Base-by-base conservation (phyloP, 768 basidiomycete genomes). In the Sarcomyxa edulis region DNA sequence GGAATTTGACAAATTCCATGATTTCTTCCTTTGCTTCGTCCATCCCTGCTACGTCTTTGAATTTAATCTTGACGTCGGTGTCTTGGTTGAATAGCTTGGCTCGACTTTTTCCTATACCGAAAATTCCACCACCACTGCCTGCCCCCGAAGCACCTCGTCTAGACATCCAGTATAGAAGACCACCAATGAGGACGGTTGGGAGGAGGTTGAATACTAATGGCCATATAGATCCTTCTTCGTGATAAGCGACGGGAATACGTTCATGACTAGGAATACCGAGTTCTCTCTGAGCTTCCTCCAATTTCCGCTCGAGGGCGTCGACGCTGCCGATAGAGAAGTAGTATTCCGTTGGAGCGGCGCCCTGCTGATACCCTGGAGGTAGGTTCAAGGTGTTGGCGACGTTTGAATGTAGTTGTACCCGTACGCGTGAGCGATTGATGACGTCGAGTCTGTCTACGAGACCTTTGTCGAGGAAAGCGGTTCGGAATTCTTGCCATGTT, bases 11-110 rank as follows among this genome's bases (percentile, higher is more conserved):
- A 50, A 98, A 99, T 59, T 99, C 96, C 90, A 98, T 95, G 51
- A 99, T 95, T 67, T 99, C 96, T 68, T 94, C 89, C 71, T 99
- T 99, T 30, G 94, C 96, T 64, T 99, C 96, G 64, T 99, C 96
- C 95, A 98, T 98, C 25, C 96, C 96, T 10, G 96, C 96, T 12
- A 99, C 91, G 56, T 99, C 93, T 65, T 82, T 82, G 69, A 99
- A 99, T 59, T 87, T 87, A 53, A 86, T 81, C 57, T 81, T 85
- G 55, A 98, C 84, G 37, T 94, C 88, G 23, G 87, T 92, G 50
- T 99, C 95, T 67, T 95, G 87, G 70, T 98, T 97, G 67, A 97
- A 98, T 55, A 96, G 67, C 62, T 82, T 90, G 10, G 96, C 96
- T 44, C 74, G 78, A 54, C 90, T 93, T 69, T 98, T 98, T 39